phyloP scores from a whole-genome alignment of 768 basidiomycete species.

The Hemileccinum rubropunctum region DNA sequence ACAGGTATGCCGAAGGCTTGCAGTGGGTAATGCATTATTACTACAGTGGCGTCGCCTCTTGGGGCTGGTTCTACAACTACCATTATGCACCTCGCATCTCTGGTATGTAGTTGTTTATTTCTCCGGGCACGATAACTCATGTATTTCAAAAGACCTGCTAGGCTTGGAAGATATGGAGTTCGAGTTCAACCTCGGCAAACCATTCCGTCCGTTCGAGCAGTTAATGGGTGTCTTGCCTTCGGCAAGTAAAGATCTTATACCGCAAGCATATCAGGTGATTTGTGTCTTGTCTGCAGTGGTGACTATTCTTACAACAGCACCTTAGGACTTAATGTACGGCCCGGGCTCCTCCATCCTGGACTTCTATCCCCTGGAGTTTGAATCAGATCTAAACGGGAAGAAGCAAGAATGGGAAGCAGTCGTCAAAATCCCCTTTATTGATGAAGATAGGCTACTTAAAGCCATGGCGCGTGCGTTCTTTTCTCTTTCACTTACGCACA shows the following conservation, averaged over 20 bases:
- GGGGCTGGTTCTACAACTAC: conserved; percentile 99
- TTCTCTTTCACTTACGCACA: neutral
- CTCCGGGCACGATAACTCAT: neutral
- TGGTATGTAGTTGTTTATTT: conserved; percentile 46
- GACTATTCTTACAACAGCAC: neutral
- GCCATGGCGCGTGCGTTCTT: conserved; percentile 69
- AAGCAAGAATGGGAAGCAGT: conserved; percentile 99
- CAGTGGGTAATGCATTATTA: conserved; percentile 99
- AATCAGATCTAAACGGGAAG: conserved; percentile 94
- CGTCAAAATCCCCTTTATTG: conserved; percentile 98
- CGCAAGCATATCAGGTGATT: conserved; percentile 76
- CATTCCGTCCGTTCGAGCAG: conserved; percentile 93
- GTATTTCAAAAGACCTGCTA: conserved; percentile 45
- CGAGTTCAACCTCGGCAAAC: conserved; percentile 79
- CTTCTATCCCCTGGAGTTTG: conserved; percentile 92
- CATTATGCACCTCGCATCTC: conserved; percentile 97
- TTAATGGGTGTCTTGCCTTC: conserved; percentile 96
- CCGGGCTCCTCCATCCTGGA: conserved; percentile 84
- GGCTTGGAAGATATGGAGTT: conserved; percentile 79
- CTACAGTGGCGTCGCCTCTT: conserved; percentile 94
- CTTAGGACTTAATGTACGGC: conserved; percentile 86
- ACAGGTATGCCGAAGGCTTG: conserved; percentile 86
- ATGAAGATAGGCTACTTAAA: conserved; percentile 68
- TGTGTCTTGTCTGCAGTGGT: neutral
- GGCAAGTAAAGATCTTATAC: conserved; percentile 87